Evolutionary conservation across 75 land plant species (phyloP).

Genomic region (Sequoia sempervirens): DNA sequence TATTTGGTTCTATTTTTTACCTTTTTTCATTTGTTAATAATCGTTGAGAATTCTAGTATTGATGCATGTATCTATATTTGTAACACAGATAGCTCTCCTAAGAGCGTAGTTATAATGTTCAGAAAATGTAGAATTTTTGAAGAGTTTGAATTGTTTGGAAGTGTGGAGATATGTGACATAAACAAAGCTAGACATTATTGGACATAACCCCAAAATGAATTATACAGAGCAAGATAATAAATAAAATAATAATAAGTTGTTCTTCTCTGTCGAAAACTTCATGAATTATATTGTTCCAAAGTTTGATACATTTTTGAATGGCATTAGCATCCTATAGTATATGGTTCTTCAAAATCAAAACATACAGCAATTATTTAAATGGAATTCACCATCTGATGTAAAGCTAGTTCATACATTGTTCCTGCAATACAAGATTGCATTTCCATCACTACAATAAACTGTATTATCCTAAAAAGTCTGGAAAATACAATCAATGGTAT

Average conservation of each 20-base stretch:
- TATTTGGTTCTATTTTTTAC: neutral
- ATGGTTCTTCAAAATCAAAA: neutral
- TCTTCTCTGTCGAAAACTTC: neutral
- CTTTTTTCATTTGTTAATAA: neutral
- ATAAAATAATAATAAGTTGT: neutral
- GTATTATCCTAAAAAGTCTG: too few species aligned
- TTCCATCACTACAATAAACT: too few species aligned
- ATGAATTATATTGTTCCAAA: neutral
- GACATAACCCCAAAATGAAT: neutral
- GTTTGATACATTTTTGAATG: neutral
- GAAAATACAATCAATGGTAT: too few species aligned
- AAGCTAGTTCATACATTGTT: too few species aligned
- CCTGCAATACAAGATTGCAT: too few species aligned
- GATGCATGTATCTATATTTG: neutral
- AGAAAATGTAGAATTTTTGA: neutral
- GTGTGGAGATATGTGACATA: neutral
- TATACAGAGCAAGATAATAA: neutral
- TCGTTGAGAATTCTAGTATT: neutral
- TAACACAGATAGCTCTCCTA: neutral
- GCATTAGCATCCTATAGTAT: neutral
- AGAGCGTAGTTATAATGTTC: neutral
- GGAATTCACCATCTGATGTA: neutral
- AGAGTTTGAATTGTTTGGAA: neutral
- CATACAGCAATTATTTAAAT: neutral
- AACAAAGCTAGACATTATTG: neutral